Conservation (phyloP, 176 grass and related monocot species). For the Oryza glaberrima region DNA sequence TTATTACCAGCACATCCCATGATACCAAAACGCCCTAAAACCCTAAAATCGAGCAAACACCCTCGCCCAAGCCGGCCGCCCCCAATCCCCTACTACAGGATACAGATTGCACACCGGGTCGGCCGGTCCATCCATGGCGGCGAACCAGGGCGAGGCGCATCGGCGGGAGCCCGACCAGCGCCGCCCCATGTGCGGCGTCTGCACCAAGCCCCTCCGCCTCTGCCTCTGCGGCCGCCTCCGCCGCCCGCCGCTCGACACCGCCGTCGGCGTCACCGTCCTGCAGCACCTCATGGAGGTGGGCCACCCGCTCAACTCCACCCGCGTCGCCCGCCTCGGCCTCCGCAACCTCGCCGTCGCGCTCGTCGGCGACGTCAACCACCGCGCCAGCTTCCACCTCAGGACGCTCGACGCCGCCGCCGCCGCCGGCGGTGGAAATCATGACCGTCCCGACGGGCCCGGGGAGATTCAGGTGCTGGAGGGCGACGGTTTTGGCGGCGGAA, state of each 20-base stretch:
- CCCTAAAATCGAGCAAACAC: too few species aligned
- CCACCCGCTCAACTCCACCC: conserved; percentile 87
- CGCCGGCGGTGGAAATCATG: background rate
- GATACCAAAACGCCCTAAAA: too few species aligned
- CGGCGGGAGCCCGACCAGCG: conserved; percentile 40
- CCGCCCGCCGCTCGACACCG: conserved; percentile 63
- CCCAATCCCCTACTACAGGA: too few species aligned
- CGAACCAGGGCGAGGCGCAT: conserved; percentile 30
- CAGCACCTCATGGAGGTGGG: conserved; percentile 76
- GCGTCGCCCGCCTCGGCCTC: conserved; percentile 76
- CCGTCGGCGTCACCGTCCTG: conserved; percentile 76
- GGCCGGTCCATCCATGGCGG: conserved; percentile 36
- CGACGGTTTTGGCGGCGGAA: background rate
- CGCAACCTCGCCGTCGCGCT: conserved; percentile 62
- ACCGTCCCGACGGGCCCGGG: background rate
- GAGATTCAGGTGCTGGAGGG: background rate
- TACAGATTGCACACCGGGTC: too few species aligned
- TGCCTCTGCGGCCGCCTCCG: conserved; percentile 82
- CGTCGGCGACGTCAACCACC: conserved; percentile 75
- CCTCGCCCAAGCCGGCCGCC: background rate
- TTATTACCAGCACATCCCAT: too few species aligned
- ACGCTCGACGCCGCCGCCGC: conserved; percentile 33
- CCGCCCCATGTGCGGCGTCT: conserved; percentile 63
- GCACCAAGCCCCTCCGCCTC: conserved; percentile 65
- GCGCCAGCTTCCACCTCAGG: conserved; percentile 61